Percentiles rank a stretch among this genome's conserved stretches.
phyloP scores from a whole-genome alignment of 2,329 filamentous ascomycete species.

The Furcasterigmium furcatum region DNA sequence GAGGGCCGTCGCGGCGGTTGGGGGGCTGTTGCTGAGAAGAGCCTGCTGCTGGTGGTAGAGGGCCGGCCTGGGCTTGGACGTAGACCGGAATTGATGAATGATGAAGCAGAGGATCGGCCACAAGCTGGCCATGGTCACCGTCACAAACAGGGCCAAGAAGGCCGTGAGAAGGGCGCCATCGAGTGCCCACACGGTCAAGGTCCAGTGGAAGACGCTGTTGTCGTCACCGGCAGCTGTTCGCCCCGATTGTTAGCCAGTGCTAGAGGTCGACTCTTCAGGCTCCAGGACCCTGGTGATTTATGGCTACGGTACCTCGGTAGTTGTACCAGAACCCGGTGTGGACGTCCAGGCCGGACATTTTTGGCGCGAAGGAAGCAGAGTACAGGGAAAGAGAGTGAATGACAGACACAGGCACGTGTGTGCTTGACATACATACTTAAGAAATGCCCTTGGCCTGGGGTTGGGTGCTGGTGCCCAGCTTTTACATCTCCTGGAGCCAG shows the following conservation, averaged over 20 bases:
- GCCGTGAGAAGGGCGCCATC: background rate
- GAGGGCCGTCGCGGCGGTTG: background rate
- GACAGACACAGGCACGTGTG: too few species aligned
- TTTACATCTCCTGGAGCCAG: too few species aligned
- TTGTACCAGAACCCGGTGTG: background rate
- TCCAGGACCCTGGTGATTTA: too few species aligned
- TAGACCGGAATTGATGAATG: background rate
- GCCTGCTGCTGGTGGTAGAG: slow-evolving; percentile 2
- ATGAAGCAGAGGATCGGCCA: background rate
- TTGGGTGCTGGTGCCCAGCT: too few species aligned
- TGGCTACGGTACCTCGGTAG: background rate
- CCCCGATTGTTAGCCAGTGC: background rate
- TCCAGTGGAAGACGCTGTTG: too few species aligned
- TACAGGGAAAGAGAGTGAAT: too few species aligned
- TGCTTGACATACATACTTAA: too few species aligned
- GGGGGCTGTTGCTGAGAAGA: background rate
- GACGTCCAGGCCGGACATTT: background rate
- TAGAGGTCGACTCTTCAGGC: background rate
- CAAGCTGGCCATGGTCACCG: background rate
- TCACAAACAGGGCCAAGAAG: background rate
- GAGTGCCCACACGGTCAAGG: background rate
- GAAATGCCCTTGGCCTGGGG: too few species aligned
- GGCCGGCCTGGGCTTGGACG: background rate
- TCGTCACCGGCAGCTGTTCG: too few species aligned
- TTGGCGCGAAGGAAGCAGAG: too few species aligned